Percentiles rank a stretch among this genome's conserved stretches.
Conservation (phyloP, 768 basidiomycete genomes). For the Kwoniella newhampshirensis region DNA sequence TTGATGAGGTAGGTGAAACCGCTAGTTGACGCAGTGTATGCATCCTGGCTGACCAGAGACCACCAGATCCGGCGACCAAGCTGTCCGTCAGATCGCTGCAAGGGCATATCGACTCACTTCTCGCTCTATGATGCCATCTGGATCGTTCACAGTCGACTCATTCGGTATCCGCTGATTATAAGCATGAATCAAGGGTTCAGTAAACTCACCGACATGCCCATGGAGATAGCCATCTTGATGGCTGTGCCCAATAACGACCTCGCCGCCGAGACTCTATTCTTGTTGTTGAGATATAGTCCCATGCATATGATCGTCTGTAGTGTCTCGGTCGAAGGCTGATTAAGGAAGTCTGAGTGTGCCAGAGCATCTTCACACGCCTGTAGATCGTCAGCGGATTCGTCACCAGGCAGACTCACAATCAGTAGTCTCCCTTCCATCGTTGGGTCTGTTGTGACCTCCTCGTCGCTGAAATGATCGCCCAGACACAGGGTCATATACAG, state of each 20-base stretch:
- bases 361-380: constrained; percentile 24
- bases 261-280: constrained; percentile 16
- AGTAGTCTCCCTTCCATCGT: constrained; percentile 7
- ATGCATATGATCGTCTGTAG: constrained; percentile 27
- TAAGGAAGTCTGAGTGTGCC: constrained; percentile 19
- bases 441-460: constrained; percentile 8
- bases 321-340: constrained; percentile 19
- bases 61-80: constrained; percentile 22
- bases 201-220: constrained; percentile 18
- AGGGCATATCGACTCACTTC: constrained; percentile 8
- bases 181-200: neutral
- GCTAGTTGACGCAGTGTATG: constrained; percentile 23
- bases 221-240: constrained; percentile 21
- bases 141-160: neutral
- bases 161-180: constrained; percentile 9
- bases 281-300: constrained; percentile 29
- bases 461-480: constrained; percentile 22
- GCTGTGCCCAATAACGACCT: constrained; percentile 16
- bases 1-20: constrained; percentile 24
- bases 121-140: constrained; percentile 7
- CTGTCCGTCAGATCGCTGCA: neutral
- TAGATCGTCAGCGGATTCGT: neutral
- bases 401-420: constrained; percentile 2
- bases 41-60: constrained; percentile 23
- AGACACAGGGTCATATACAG: constrained; percentile 20